Base-by-base conservation (phyloP, 495 filamentous ascomycete species). In the Letharia lupina region DNA sequence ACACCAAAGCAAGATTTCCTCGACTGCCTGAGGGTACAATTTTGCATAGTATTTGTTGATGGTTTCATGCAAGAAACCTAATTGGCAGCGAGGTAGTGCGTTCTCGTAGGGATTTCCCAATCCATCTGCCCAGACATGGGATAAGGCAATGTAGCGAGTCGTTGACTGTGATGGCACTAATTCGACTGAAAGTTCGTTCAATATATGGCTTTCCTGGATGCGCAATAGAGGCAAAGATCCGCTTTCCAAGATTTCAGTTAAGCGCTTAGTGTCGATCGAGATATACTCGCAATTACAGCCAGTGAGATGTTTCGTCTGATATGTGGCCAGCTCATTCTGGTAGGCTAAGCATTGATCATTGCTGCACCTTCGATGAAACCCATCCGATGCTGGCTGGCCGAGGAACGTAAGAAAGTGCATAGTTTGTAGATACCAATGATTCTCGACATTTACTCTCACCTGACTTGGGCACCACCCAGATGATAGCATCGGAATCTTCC, bases 111-210 rank as follows among this genome's bases (percentile, higher is more conserved):
- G 66, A 64, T 76, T 77, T 18, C 75, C 74, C 5, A 77, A 70
- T 0, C 75, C 75, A 56, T 77, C 74, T 13, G 74, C 73, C 74
- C 75, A 77, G 13, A 76, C 72, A 63, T 77, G 74, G 18, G 74
- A 75, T 28, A 77, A 41, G 2, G 75, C 72, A 10, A 73, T 62
- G 60, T 62, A 62, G 3, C 31, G 12, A 4, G 42, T 28, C 15
- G 28, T 37, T 12, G 28, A 10, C 40, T 33, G 23, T 35, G 67
- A 57, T 16, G 63, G 0, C 0, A 68, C 37, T 23, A 68, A 6
- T 7, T 61, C 37, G 3, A 68, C 9, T 6, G 20, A 9, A 20
- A 68, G 45, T 1, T 68, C 62, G 6, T 23, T 10, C 6, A 39
- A 13, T 2, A 37, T 42, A 5, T 57, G 15, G 39, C 57, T 58